Percentiles rank a stretch among this genome's conserved stretches.
phyloP scores from a whole-genome alignment of 1,284 basidiomycete species.

The Irpex sp. region DNA sequence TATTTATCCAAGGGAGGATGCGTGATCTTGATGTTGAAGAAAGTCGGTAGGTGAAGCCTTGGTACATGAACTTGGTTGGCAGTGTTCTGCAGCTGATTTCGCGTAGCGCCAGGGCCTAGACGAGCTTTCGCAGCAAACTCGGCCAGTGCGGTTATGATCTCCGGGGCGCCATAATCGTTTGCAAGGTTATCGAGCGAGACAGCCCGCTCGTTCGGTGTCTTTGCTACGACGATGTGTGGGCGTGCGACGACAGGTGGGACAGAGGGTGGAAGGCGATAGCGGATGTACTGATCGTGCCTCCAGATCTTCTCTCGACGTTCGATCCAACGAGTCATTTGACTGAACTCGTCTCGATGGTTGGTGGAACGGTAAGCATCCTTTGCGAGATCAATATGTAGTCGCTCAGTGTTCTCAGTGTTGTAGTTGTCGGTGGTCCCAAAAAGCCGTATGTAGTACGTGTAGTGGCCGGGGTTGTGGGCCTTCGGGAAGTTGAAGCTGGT shows the following conservation, averaged over 20 bases:
- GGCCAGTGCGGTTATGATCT: slow-evolving; percentile 17
- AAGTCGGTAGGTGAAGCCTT: slow-evolving; percentile 9
- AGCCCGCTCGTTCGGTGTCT: slow-evolving; percentile 20
- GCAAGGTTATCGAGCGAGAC: slow-evolving; percentile 17
- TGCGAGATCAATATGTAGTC: slow-evolving; percentile 19
- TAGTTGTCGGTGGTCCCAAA: slow-evolving; percentile 23
- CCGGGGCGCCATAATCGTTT: slow-evolving; percentile 21
- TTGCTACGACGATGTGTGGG: slow-evolving; percentile 16
- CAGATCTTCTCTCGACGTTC: slow-evolving; percentile 27
- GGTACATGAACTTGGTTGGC: background rate
- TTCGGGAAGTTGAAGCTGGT: slow-evolving; percentile 26
- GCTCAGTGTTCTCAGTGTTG: slow-evolving; percentile 23
- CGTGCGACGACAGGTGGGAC: background rate
- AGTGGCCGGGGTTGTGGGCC: slow-evolving; percentile 23
- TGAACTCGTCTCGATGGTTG: slow-evolving; percentile 30
- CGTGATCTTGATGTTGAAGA: slow-evolving; percentile 16
- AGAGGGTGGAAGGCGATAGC: background rate
- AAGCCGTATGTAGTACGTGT: slow-evolving; percentile 14
- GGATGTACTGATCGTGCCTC: slow-evolving; percentile 21
- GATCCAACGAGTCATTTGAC: slow-evolving; percentile 34
- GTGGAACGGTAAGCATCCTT: slow-evolving; percentile 26
- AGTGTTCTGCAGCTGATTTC: background rate
- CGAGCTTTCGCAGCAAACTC: slow-evolving; percentile 5
- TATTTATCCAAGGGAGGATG: background rate
- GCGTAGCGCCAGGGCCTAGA: background rate